Evolutionary conservation across 2,329 filamentous ascomycete species (phyloP).

Genomic region (Sporothrix variecibatus): DNA sequence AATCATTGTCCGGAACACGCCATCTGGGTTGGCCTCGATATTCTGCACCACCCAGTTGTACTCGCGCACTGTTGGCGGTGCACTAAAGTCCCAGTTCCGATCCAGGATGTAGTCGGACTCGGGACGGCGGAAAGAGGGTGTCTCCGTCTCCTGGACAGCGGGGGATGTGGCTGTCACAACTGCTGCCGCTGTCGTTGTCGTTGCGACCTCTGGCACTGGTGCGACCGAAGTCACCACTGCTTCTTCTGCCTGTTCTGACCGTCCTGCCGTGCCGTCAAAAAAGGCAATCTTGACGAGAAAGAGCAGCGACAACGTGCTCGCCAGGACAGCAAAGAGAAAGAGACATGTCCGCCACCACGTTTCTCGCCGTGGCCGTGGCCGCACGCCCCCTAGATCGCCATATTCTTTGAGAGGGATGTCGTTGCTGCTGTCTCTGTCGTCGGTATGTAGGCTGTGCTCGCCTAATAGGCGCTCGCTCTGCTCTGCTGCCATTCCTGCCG

Average conservation of each 20-base stretch:
- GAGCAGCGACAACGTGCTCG: slow-evolving; percentile 25
- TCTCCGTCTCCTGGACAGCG: neutral
- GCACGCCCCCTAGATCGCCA: neutral
- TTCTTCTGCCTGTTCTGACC: too few species aligned
- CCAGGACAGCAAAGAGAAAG: slow-evolving; percentile 10
- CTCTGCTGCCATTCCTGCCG: neutral
- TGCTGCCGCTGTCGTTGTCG: neutral
- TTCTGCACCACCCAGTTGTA: slow-evolving; percentile 64
- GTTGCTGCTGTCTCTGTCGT: neutral
- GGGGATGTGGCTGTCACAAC: neutral
- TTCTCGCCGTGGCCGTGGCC: neutral
- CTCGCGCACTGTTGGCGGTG: slow-evolving; percentile 53
- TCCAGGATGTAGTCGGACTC: slow-evolving; percentile 59
- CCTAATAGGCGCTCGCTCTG: neutral
- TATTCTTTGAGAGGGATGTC: neutral
- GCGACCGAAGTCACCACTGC: neutral
- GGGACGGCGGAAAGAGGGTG: slow-evolving; percentile 41
- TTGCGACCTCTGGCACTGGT: neutral
- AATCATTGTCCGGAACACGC: slow-evolving; percentile 61
- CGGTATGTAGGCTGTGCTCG: neutral
- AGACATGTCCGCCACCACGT: slow-evolving; percentile 16
- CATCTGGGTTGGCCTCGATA: slow-evolving; percentile 68
- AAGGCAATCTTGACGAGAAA: slow-evolving; percentile 30
- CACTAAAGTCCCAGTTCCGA: slow-evolving; percentile 56
- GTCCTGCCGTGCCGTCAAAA: slow-evolving; percentile 2